phyloP scores from a whole-genome alignment of 2,329 filamentous ascomycete genomes.

The Juglanconis sp. region DNA sequence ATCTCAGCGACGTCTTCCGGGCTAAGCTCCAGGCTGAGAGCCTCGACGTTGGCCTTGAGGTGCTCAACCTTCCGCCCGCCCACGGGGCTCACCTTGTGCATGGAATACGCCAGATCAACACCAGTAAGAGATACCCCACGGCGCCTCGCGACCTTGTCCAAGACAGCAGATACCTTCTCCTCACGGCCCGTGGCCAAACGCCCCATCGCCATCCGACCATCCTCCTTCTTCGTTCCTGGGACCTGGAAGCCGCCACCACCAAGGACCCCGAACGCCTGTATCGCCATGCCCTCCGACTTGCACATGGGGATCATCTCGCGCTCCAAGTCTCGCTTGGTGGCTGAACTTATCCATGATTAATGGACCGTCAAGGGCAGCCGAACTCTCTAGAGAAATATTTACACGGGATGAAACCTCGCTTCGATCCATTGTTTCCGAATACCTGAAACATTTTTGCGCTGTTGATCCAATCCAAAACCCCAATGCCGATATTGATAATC shows the following conservation, averaged over 20 bases:
- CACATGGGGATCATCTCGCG: slow-evolving; percentile 68
- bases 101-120: slow-evolving; percentile 68
- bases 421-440: no score
- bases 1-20: slow-evolving; percentile 64
- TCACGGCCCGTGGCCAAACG: slow-evolving; percentile 39
- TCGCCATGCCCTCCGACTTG: slow-evolving; percentile 54
- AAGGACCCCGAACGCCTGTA: slow-evolving; percentile 35
- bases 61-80: slow-evolving; percentile 69
- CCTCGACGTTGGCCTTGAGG: slow-evolving; percentile 66
- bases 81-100: slow-evolving; percentile 59
- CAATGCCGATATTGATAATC: no score
- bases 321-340: slow-evolving; percentile 60
- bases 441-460: no score
- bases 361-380: slow-evolving; percentile 50
- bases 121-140: slow-evolving; percentile 43
- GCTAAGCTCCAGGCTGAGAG: slow-evolving; percentile 57
- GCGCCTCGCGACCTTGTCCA: slow-evolving; percentile 48
- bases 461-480: no score
- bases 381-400: slow-evolving; percentile 27
- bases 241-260: slow-evolving; percentile 38
- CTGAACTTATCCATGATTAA: slow-evolving; percentile 64
- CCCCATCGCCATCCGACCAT: slow-evolving; percentile 29
- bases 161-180: slow-evolving; percentile 47
- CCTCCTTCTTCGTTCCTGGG: slow-evolving; percentile 29
- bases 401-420: no score